phyloP scores from a whole-genome alignment of 139 green algal genomes.

The Chlamydomonas sp. region DNA sequence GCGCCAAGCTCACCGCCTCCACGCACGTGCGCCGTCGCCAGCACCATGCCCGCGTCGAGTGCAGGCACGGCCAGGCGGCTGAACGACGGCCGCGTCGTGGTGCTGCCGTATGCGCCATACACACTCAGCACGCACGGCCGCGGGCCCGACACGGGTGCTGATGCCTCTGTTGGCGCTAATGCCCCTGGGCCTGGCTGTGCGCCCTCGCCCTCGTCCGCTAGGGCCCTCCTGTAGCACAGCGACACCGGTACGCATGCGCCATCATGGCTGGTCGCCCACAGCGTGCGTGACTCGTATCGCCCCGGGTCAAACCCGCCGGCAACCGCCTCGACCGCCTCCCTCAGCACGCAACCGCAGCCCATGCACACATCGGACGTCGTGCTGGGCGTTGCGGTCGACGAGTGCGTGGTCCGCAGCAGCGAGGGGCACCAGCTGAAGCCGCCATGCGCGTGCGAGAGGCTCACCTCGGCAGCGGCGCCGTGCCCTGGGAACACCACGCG shows the following conservation, averaged over 20 bases:
- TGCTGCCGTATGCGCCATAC: conserved; percentile 66
- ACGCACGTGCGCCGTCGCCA: conserved; percentile 58
- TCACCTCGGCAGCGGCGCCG: no score
- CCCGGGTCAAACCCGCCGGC: not conserved
- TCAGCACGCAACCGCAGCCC: not conserved
- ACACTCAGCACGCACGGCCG: not conserved
- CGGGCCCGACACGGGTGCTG: not conserved
- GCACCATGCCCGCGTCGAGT: conserved; percentile 41
- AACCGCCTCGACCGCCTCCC: conserved; percentile 6
- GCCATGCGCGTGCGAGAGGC: no score
- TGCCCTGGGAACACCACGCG: no score
- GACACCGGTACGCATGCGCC: conserved; percentile 4
- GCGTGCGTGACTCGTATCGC: not conserved
- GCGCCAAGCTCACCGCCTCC: conserved; percentile 68
- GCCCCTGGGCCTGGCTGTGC: not conserved
- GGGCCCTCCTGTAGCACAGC: conserved; percentile 3
- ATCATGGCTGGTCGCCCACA: not conserved
- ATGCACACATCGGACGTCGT: conserved; percentile 5
- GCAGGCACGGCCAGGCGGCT: conserved; percentile 43
- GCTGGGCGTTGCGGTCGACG: not conserved
- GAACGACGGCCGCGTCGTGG: conserved; percentile 37
- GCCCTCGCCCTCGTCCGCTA: not conserved
- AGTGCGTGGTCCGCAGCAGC: not conserved
- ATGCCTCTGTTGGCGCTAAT: not conserved
- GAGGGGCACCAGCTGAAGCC: not conserved